Evolutionary conservation across 2,329 filamentous ascomycete genomes (phyloP), one percentile per base, ranked within the genome.

Genomic region (Colletotrichum sansevieriae): DNA sequence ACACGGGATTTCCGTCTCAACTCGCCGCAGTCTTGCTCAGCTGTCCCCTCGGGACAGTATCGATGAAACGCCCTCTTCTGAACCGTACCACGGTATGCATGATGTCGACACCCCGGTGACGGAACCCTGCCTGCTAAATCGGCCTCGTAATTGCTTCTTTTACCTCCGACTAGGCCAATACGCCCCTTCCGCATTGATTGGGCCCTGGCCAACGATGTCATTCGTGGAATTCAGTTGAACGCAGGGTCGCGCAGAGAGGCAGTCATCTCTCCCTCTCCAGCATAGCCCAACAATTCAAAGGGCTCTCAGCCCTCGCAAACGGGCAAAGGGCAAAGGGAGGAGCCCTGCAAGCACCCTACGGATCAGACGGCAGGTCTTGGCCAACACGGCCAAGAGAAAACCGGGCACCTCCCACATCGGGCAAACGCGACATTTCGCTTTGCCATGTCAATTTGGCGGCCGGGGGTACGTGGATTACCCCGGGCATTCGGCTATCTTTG

Each of bases 321-420:
- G 18, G 20, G 43, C 39, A 44, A 39, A n/a, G 54, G 22, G 22
- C 44, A 9, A 51, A 51, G 44, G 44, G 46, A 61, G 58, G 49
- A 37, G 37, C 44, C 29, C 39, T 22, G 57, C 57, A 60, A 60
- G 51, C 57, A 68, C 46, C 29, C 35, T 29, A 35, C 66, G 66
- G 66, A 69, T 69, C 66, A 49, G 62, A 69, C 66, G 66, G 66
- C 66, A 69, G 66, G 55, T 60, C 62, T 65, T 68, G 65, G 66
- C 62, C 56, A 65, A 65, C 66, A 60, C 35, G 41, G 29, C 33
- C 65, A 55, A n/a, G 52, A 12, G 20, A 58, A 52, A 47, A 41
- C 52, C 51, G 66, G 25, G 13, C 43, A 47, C 66, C 55, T 68
- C 62, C 66, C 66, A 46, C 55, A 43, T 69, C 25, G 25, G 66